phyloP scores from a whole-genome alignment of 2,329 filamentous ascomycete genomes.

The Hypoxylon sp. region DNA sequence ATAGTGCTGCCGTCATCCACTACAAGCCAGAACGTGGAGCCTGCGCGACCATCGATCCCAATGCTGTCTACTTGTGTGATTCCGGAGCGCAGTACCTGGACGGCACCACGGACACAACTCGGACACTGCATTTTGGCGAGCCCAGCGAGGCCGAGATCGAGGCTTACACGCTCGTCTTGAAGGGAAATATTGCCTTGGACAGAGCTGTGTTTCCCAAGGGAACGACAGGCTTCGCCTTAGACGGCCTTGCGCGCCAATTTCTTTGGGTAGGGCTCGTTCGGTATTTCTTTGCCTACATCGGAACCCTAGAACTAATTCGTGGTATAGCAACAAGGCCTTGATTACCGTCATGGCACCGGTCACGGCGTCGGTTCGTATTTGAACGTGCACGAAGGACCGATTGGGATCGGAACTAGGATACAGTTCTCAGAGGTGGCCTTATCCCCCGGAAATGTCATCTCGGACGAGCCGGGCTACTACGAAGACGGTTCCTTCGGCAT shows the following conservation, averaged over 20 bases:
- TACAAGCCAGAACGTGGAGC: constrained; percentile 87
- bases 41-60: constrained; percentile 84
- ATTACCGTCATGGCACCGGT: constrained; percentile 95
- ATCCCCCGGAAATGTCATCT: constrained; percentile 91
- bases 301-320: constrained; percentile 15
- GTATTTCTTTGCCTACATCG: neutral
- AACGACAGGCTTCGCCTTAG: constrained; percentile 90
- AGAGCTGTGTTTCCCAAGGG: constrained; percentile 90
- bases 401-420: constrained; percentile 91
- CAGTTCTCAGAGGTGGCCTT: constrained; percentile 92
- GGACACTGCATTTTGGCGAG: constrained; percentile 89
- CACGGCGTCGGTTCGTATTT: constrained; percentile 95
- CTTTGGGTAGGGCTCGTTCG: constrained; percentile 74
- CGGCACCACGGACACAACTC: constrained; percentile 94
- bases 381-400: constrained; percentile 97
- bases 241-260: constrained; percentile 86
- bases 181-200: constrained; percentile 91
- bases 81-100: constrained; percentile 97
- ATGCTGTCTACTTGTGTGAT: constrained; percentile 91
- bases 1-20: constrained; percentile 91
- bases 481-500: constrained; percentile 95
- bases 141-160: constrained; percentile 85
- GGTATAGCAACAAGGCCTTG: constrained; percentile 73
- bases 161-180: constrained; percentile 92
- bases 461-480: constrained; percentile 96